Evolutionary conservation across 139 green algal species (phyloP).

Genomic region (Asterochloris erici): DNA sequence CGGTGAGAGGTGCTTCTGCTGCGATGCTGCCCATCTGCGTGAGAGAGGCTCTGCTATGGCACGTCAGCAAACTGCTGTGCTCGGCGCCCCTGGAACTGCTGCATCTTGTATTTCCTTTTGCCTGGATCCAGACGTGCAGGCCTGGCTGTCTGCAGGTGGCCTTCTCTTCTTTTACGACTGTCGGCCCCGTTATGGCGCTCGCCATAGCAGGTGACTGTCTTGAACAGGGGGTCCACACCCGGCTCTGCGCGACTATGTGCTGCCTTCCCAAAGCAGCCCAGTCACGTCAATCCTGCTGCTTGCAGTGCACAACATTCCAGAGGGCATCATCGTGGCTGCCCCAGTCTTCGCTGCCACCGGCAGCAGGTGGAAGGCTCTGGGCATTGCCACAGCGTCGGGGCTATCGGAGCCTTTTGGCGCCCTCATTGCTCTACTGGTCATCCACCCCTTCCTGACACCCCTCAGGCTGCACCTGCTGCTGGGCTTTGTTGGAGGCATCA

Average conservation of each 20-base stretch:
- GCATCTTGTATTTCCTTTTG: too few species aligned
- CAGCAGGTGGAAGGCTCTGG: constrained; percentile 66
- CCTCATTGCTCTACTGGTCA: constrained; percentile 63
- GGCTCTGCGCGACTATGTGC: too few species aligned
- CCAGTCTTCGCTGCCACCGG: constrained; percentile 88
- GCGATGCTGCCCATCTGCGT: too few species aligned
- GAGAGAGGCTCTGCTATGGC: too few species aligned
- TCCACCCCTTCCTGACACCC: constrained; percentile 61
- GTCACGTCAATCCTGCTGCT: too few species aligned
- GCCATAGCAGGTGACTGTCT: constrained; percentile 52
- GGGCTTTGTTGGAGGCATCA: constrained; percentile 80
- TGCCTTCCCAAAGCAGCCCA: too few species aligned
- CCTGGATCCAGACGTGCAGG: too few species aligned
- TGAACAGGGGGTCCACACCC: too few species aligned
- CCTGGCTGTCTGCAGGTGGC: constrained; percentile 37
- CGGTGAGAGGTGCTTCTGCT: constrained; percentile 35
- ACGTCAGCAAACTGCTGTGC: too few species aligned
- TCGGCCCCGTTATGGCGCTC: constrained; percentile 71
- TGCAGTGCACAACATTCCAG: constrained; percentile 85
- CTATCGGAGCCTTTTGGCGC: constrained; percentile 83
- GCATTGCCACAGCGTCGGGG: constrained; percentile 66
- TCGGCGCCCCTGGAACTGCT: too few species aligned
- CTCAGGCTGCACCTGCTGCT: constrained; percentile 69
- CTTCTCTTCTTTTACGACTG: constrained; percentile 70
- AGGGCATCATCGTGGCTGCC: constrained; percentile 81